Conservation (phyloP, 164 flowering plant genomes). For the Cinnamomum micranthum region DNA sequence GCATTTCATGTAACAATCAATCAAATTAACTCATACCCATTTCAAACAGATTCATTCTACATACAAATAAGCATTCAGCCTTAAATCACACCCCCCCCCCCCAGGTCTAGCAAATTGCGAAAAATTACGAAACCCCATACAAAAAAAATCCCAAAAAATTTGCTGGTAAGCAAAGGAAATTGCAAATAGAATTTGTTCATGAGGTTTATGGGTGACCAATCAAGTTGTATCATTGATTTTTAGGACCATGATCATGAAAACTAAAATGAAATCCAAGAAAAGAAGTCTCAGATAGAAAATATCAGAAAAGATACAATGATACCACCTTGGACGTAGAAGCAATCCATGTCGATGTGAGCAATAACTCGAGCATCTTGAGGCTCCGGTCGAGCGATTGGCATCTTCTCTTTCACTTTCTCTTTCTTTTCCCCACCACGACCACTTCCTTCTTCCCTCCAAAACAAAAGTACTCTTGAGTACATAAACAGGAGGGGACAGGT, state of each 20-base stretch:
- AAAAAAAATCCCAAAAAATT: too few species aligned
- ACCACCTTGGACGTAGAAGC: conserved; percentile 96
- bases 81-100: too few species aligned
- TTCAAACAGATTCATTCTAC: too few species aligned
- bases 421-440: background rate
- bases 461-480: too few species aligned
- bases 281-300: background rate
- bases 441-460: background rate
- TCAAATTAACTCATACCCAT: too few species aligned
- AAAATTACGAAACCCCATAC: too few species aligned
- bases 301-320: background rate
- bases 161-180: too few species aligned
- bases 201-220: background rate
- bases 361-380: conserved; percentile 68
- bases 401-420: conserved; percentile 11
- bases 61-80: too few species aligned
- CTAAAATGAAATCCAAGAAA: background rate
- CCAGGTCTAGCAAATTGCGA: too few species aligned
- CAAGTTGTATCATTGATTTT: background rate
- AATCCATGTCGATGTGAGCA: conserved; percentile 96
- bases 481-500: too few species aligned
- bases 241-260: background rate
- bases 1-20: too few species aligned
- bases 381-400: conserved; percentile 85
- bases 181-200: background rate